A percentile compares a stretch with the other conserved stretches of the same genome.
Conservation (phyloP, 768 basidiomycete genomes). For the Collybia mongolica region DNA sequence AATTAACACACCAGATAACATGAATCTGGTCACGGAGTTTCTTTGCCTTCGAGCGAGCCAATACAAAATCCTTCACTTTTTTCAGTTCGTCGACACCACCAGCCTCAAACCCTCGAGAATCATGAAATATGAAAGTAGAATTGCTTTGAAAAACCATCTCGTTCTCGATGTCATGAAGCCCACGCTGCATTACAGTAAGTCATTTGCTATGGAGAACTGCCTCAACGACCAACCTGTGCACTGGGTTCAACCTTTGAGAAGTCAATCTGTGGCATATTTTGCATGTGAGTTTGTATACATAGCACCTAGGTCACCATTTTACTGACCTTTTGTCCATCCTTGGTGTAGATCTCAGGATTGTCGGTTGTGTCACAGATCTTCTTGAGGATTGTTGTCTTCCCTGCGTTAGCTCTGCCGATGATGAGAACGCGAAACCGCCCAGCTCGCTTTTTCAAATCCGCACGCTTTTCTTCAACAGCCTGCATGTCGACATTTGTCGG, state of each 20-base stretch:
- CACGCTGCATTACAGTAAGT: conserved; percentile 11
- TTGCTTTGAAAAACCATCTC: conserved; percentile 20
- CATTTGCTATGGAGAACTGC: background rate
- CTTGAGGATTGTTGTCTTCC: conserved; percentile 32
- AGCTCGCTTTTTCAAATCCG: background rate
- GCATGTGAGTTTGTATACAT: too few species aligned
- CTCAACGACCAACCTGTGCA: too few species aligned
- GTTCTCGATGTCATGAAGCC: conserved; percentile 18
- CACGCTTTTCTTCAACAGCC: too few species aligned
- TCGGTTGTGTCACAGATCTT: conserved; percentile 31
- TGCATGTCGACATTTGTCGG: too few species aligned
- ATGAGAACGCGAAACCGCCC: conserved; percentile 9
- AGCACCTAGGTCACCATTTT: too few species aligned
- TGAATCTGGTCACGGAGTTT: conserved; percentile 27
- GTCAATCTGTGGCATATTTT: too few species aligned
- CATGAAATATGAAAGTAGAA: conserved; percentile 23
- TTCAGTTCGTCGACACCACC: conserved; percentile 7
- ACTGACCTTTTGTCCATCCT: too few species aligned
- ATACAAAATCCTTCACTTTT: conserved; percentile 28
- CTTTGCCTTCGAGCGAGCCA: conserved; percentile 12
- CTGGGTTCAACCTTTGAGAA: too few species aligned
- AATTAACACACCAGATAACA: conserved; percentile 31
- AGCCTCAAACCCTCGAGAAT: conserved; percentile 24
- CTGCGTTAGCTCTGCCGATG: conserved; percentile 9
- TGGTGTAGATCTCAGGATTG: conserved; percentile 15